Evolutionary conservation across 345 rosid species (phyloP), one percentile per base, ranked within the genome.

Genomic region (Populus euphratica): DNA sequence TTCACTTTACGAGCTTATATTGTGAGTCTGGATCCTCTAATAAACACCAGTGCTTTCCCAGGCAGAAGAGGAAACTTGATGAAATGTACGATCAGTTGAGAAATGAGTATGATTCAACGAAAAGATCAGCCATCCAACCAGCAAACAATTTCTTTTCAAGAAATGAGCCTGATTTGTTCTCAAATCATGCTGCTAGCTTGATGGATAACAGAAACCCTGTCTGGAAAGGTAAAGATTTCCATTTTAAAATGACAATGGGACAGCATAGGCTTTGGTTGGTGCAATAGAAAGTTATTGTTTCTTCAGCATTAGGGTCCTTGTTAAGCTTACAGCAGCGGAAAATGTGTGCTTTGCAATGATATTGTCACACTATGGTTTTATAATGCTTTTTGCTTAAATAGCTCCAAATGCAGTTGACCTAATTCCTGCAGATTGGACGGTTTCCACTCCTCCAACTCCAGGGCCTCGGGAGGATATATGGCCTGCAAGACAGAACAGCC

Each of bases 51-150:
- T 79, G 1, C 23, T 79, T 74, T 21, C 20, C 74, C 91, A 93
- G 98, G 84, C 97, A 92, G 87, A 96, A 96, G 93, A 91, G 97
- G 80, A 96, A 92, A 81, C 97, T 92, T 62, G 99, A 96, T 80
- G 99, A 96, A 85, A 96, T 96, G 97, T 93, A 96, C 77, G 99
- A 96, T 79, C 96, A 89, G 73, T 75, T 96, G 85, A 88, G 94
- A 81, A 91, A 81, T 69, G 97, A 96, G 77, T 88, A 84, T 8
- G 94, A 96, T 78, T 89, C 96, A 17, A 73, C 83, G 72, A 93
- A 93, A 85, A 85, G 97, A 83, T 83, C 97, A 74, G 89, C 98
- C 56, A 88, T 92, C 81, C 97, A 92, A 80, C 97, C 96, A 54
- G 80, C 88, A 20, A 89, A 79, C 84, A 87, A 87, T 75, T 91